phyloP scores from a whole-genome alignment of 352 stramenopile genomes.

The Thraustochytrium striatum region DNA sequence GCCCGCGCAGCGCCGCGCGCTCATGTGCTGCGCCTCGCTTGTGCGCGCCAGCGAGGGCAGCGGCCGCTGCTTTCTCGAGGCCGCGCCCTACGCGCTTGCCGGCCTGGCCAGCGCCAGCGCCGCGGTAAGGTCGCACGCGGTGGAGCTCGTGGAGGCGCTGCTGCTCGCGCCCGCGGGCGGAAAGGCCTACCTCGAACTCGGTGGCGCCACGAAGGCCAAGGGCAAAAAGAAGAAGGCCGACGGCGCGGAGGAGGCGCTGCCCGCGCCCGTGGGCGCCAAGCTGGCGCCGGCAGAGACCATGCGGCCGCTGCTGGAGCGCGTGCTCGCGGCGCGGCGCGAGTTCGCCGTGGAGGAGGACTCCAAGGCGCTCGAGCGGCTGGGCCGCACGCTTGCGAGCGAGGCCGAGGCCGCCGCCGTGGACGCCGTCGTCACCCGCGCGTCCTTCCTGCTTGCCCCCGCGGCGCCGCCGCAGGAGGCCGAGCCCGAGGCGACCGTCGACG shows the following conservation, averaged over 20 bases:
- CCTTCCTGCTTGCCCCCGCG: neutral
- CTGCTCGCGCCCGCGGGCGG: neutral
- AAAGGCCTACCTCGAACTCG: neutral
- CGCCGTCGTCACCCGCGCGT: neutral
- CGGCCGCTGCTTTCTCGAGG: neutral
- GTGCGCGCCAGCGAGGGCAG: constrained; percentile 17
- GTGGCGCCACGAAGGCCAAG: neutral
- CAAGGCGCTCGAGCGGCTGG: neutral
- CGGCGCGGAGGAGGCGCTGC: neutral
- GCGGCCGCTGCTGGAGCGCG: neutral
- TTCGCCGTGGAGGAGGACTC: constrained; percentile 4
- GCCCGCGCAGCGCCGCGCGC: constrained; percentile 1
- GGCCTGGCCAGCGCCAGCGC: neutral
- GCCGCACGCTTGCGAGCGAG: neutral
- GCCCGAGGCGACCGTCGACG: too few species aligned
- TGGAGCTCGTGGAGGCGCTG: neutral
- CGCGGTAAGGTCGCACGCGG: neutral
- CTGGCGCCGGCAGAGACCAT: too few species aligned
- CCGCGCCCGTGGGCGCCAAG: neutral
- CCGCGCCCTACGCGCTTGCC: neutral
- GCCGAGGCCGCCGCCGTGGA: neutral
- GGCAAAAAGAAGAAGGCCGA: neutral
- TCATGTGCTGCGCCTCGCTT: neutral
- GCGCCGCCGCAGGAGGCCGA: too few species aligned
- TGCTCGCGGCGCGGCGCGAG: neutral